Evolutionary conservation across 2,329 filamentous ascomycete species (phyloP), one percentile per base, ranked within the genome.

Genomic region (Paracoccidioides brasiliensis): DNA sequence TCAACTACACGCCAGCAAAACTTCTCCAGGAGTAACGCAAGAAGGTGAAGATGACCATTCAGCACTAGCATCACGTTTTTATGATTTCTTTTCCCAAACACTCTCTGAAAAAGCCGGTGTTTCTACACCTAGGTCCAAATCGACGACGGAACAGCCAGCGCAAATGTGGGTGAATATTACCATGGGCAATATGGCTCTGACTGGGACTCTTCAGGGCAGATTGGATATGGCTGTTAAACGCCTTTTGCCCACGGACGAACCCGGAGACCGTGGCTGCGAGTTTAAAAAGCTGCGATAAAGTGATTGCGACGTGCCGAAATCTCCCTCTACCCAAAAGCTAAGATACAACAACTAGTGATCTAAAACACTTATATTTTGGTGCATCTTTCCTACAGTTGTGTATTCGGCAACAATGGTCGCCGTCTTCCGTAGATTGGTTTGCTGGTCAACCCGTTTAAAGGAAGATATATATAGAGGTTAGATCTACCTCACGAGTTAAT

Each of bases 141-240:
- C 52, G 57, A 44, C 4, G 9, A 55, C 56, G 35, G 57, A 55
- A 22, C 57, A 58, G 45, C 56, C 43, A 35, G 57, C 57, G 37
- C 52, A 59, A 41, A 56, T 58, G 28, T 33, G 30, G 28, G 40
- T 60, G 35, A 53, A 57, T 10, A 49, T 60, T 30, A 58, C 54
- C n/a, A 52, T 57, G 53, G 55, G 57, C 9, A 52, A 57, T 35
- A 55, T 58, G 49, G 41, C 55, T 41, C 46, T 59, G 37, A 56
- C 52, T 4, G 57, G 59, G 14, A 48, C 44, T 7, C 32, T 60
- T 22, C 52, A 52, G n/a, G 57, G 56, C 7, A 15, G 55, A 12
- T 40, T 60, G n/a, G 48, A 57, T 35, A 51, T 52, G 35, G 15
- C n/a, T 30, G 28, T 33, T 38, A 58, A 43, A 52, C 42, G 35